A percentile compares a stretch with the other conserved stretches of the same genome.
These are phyloP conservation scores for Amanita thiersii DNA, from an alignment of 768 basidiomycete species.

Conservation along the genomic window DNA sequence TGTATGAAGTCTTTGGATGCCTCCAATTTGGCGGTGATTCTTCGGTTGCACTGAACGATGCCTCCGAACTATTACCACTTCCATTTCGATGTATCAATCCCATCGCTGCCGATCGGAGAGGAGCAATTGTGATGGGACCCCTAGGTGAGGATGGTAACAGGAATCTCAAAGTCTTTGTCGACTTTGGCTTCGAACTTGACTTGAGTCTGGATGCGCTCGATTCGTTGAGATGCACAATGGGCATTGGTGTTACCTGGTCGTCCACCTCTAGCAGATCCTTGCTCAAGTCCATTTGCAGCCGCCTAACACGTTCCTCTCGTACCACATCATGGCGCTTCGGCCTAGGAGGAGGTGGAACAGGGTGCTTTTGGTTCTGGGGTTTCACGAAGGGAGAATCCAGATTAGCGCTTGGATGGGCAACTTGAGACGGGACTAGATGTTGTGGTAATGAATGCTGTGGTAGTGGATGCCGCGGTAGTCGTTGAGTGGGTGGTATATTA, in stretches of 20 bases:
- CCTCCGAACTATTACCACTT: background rate
- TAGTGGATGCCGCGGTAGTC: too few relatives aligned
- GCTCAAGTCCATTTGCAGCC: constrained; percentile 6
- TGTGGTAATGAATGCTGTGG: too few relatives aligned
- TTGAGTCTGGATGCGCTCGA: background rate
- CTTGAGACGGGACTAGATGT: too few relatives aligned
- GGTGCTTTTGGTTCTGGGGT: too few relatives aligned
- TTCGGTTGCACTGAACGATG: background rate
- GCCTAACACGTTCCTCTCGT: constrained; percentile 1
- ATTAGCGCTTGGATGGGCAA: too few relatives aligned
- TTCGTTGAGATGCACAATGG: background rate
- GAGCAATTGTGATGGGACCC: background rate
- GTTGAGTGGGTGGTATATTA: too few relatives aligned
- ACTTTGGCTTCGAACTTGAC: constrained; percentile 2
- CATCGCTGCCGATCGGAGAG: background rate
- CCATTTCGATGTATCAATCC: background rate
- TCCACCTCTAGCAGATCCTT: background rate
- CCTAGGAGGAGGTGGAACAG: background rate
- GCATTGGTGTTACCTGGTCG: background rate
- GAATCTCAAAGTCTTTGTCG: constrained; percentile 5
- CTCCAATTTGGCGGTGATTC: background rate
- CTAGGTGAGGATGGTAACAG: constrained; percentile 4
- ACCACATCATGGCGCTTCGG: background rate
- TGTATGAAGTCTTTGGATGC: constrained; percentile 1
- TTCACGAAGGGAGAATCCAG: too few relatives aligned